These are phyloP conservation scores for Cryptococcus sp. DNA, from an alignment of 1,284 basidiomycete species.

Conservation along the genomic window DNA sequence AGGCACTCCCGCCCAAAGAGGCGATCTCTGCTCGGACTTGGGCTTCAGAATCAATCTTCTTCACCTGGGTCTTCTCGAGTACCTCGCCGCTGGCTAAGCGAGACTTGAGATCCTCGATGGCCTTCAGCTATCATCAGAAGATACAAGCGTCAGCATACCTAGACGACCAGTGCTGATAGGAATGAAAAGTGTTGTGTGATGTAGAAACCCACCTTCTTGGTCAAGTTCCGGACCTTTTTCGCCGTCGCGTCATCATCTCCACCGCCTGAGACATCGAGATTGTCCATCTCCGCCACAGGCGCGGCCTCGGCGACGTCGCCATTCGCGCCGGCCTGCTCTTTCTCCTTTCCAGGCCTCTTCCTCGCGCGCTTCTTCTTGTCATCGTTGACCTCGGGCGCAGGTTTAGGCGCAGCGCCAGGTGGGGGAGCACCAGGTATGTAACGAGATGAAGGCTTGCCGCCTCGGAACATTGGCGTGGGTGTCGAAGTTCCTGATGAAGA, in stretches of 20 bases:
- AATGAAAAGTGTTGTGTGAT: neutral
- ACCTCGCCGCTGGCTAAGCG: conserved; percentile 82
- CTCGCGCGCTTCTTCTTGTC: conserved; percentile 64
- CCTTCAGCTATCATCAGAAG: conserved; percentile 76
- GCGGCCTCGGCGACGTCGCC: conserved; percentile 29
- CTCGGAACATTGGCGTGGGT: conserved; percentile 60
- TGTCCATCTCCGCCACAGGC: conserved; percentile 21
- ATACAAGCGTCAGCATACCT: too few species aligned
- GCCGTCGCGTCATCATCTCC: conserved; percentile 70
- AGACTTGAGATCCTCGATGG: conserved; percentile 92
- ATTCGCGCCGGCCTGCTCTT: conserved; percentile 51
- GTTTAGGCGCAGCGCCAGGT: conserved; percentile 24
- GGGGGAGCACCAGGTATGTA: conserved; percentile 69
- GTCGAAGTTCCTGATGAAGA: conserved; percentile 59
- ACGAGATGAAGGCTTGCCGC: conserved; percentile 56
- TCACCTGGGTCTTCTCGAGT: conserved; percentile 87
- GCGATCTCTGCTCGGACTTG: conserved; percentile 79
- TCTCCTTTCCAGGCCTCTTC: conserved; percentile 58
- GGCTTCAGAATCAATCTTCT: conserved; percentile 88
- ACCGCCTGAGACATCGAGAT: conserved; percentile 56
- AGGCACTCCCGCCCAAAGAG: conserved; percentile 51
- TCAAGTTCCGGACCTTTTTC: conserved; percentile 90
- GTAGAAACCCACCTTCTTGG: conserved; percentile 73
- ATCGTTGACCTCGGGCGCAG: conserved; percentile 47
- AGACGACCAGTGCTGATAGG: too few species aligned